Conservation (phyloP, 1,284 basidiomycete species). For the Sphagnurus paluster region DNA sequence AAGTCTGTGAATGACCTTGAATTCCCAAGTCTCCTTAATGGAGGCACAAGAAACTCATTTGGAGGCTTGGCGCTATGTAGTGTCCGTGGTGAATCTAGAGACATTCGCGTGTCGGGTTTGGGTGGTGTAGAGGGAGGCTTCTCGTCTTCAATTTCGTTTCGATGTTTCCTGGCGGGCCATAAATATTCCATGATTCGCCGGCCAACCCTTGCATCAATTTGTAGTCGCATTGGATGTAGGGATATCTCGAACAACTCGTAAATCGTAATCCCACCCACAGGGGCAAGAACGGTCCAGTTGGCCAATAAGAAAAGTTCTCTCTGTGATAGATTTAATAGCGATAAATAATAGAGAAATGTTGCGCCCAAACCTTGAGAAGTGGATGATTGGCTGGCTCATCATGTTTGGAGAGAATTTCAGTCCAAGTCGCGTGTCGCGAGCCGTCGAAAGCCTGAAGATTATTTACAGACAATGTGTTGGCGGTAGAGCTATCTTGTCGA, state of each 20-base stretch:
- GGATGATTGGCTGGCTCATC: constrained; percentile 69
- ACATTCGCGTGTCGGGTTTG: constrained; percentile 16
- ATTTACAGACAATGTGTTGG: constrained; percentile 76
- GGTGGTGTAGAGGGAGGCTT: constrained; percentile 14
- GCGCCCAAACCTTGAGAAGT: constrained; percentile 57
- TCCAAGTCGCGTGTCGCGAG: constrained; percentile 80
- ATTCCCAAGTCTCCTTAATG: constrained; percentile 50
- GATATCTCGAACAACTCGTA: constrained; percentile 83
- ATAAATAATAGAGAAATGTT: background rate
- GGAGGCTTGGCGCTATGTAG: constrained; percentile 29
- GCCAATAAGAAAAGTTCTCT: constrained; percentile 67
- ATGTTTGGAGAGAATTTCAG: constrained; percentile 85
- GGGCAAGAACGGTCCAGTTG: constrained; percentile 81
- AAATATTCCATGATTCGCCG: constrained; percentile 88
- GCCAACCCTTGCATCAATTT: constrained; percentile 84
- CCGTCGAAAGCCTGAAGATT: constrained; percentile 90
- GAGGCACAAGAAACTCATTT: constrained; percentile 27
- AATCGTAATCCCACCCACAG: constrained; percentile 93
- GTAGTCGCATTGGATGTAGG: constrained; percentile 86
- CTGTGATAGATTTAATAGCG: constrained; percentile 33
- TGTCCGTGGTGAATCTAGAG: constrained; percentile 43
- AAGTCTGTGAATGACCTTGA: constrained; percentile 75
- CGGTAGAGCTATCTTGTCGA: constrained; percentile 87
- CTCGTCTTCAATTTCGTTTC: constrained; percentile 33
- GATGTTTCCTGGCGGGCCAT: constrained; percentile 65